Evolutionary conservation across 73 alveolate genomes (phyloP).

Genomic region (Paramecium sexaurelia): DNA sequence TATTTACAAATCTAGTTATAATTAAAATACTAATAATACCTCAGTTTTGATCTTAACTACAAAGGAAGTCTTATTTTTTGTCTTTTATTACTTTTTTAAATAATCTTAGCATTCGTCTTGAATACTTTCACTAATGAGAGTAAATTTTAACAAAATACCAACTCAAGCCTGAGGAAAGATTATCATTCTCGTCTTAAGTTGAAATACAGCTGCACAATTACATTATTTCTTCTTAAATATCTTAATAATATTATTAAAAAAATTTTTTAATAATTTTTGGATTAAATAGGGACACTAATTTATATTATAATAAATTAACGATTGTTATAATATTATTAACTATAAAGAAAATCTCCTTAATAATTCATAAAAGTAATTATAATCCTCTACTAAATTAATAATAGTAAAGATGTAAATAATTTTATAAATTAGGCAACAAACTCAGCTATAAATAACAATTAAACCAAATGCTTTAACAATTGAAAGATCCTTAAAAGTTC

Average conservation of each 20-base stretch:
- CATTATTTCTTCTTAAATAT: not conserved
- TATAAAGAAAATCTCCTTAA: too few species aligned
- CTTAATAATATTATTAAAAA: not conserved
- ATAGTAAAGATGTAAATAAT: too few species aligned
- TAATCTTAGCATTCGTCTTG: not conserved
- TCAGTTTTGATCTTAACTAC: not conserved
- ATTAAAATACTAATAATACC: not conserved
- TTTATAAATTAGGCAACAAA: too few species aligned
- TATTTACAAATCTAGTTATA: not conserved
- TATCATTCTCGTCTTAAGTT: not conserved
- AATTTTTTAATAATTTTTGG: too few species aligned
- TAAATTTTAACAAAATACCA: not conserved
- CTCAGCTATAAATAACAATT: too few species aligned
- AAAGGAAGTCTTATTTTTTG: not conserved
- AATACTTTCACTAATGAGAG: not conserved
- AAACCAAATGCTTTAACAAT: too few species aligned
- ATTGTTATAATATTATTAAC: too few species aligned
- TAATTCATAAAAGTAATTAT: too few species aligned
- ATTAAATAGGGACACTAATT: too few species aligned
- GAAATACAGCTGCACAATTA: not conserved
- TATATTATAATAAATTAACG: too few species aligned
- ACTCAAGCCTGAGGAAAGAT: not conserved
- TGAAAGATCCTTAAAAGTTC: too few species aligned
- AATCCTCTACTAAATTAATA: too few species aligned
- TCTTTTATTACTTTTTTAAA: not conserved